These are phyloP conservation scores for Fusarium abutilonis DNA, from an alignment of 2,329 filamentous ascomycete species.

Conservation along the genomic window DNA sequence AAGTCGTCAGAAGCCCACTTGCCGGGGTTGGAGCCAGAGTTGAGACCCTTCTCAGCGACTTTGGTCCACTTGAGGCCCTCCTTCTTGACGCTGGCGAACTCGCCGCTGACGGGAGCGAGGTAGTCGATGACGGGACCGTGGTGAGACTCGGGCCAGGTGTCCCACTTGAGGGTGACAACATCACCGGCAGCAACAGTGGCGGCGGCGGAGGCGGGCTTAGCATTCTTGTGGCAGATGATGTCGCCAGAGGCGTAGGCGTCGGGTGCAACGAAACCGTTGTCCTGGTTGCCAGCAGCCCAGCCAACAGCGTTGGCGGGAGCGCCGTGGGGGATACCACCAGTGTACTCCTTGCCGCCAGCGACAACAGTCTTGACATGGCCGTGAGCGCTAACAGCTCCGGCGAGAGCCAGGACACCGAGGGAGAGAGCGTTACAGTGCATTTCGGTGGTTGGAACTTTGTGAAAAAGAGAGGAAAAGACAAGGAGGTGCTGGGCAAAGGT, in stretches of 20 bases:
- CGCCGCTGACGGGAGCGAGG: slow-evolving; percentile 62
- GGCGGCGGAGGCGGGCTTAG: slow-evolving; percentile 52
- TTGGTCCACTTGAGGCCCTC: slow-evolving; percentile 66
- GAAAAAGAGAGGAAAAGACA: background rate
- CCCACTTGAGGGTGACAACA: slow-evolving; percentile 69
- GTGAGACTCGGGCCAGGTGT: slow-evolving; percentile 71
- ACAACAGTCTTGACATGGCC: slow-evolving; percentile 45
- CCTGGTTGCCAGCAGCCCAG: slow-evolving; percentile 50
- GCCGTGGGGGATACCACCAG: slow-evolving; percentile 44
- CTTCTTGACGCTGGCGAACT: slow-evolving; percentile 64
- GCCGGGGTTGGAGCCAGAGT: slow-evolving; percentile 56
- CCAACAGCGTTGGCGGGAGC: slow-evolving; percentile 49
- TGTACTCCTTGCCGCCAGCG: slow-evolving; percentile 46
- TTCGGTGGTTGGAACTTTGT: slow-evolving; percentile 1
- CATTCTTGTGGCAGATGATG: slow-evolving; percentile 60
- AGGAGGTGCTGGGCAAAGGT: slow-evolving; percentile 1
- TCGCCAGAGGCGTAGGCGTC: slow-evolving; percentile 51
- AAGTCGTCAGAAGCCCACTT: slow-evolving; percentile 66
- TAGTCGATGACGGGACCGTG: slow-evolving; percentile 70
- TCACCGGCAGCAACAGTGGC: slow-evolving; percentile 66
- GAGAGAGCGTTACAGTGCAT: slow-evolving; percentile 23
- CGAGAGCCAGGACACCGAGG: slow-evolving; percentile 37
- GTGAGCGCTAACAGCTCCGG: slow-evolving; percentile 44
- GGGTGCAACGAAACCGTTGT: slow-evolving; percentile 60
- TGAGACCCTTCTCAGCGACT: slow-evolving; percentile 64